phyloP scores from a whole-genome alignment of 1,284 basidiomycete genomes.

The Rhizoctonia solani region DNA sequence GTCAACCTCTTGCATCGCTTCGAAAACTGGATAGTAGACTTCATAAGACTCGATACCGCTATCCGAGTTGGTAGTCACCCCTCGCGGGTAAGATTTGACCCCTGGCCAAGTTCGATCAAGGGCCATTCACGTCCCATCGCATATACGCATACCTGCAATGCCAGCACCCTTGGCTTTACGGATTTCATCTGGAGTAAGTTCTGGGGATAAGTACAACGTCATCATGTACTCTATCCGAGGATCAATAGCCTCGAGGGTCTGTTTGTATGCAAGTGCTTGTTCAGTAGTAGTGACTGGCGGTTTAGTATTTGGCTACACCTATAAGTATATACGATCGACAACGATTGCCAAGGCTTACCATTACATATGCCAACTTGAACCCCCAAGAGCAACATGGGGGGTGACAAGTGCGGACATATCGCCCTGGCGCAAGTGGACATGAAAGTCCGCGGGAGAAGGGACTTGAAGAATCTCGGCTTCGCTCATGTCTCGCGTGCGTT shows the following conservation, averaged over 20 bases:
- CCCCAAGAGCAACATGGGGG: conserved; percentile 92
- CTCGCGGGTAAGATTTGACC: conserved; percentile 96
- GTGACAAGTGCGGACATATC: conserved; percentile 81
- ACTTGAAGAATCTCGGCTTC: conserved; percentile 55
- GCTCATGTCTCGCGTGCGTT: background rate
- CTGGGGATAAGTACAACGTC: conserved; percentile 92
- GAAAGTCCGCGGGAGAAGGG: conserved; percentile 86
- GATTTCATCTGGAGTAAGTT: conserved; percentile 90
- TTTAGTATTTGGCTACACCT: conserved; percentile 84
- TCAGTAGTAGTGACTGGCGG: conserved; percentile 90
- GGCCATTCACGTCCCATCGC: conserved; percentile 36
- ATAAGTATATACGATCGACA: background rate
- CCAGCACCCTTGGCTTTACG: conserved; percentile 83
- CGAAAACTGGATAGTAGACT: conserved; percentile 92
- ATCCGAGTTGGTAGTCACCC: conserved; percentile 97
- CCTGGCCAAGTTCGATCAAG: conserved; percentile 52
- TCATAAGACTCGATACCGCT: conserved; percentile 97
- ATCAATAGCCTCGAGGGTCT: conserved; percentile 74
- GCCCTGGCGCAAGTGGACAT: conserved; percentile 95
- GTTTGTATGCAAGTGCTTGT: conserved; percentile 81
- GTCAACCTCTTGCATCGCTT: conserved; percentile 89
- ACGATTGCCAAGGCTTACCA: conserved; percentile 60
- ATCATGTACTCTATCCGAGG: conserved; percentile 86
- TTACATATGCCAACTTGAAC: conserved; percentile 92
- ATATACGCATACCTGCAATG: conserved; percentile 61